Evolutionary conservation across 2,329 filamentous ascomycete species (phyloP).

Genomic region (Exophiala oligosperma): DNA sequence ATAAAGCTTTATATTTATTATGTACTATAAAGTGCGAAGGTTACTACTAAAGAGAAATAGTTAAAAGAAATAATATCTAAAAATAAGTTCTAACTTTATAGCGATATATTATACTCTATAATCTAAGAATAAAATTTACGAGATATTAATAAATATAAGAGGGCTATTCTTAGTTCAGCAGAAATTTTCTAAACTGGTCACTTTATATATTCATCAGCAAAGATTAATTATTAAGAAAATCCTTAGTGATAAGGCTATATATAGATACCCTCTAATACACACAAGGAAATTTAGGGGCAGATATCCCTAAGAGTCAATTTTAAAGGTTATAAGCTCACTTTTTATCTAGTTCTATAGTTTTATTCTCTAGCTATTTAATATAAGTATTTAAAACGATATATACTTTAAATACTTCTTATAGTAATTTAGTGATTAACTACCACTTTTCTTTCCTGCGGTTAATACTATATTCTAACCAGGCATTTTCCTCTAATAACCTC

Average conservation of each 20-base stretch:
- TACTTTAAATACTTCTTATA: conserved; percentile 2
- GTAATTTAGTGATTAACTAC: conserved; percentile 1
- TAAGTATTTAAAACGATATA: conserved; percentile 5
- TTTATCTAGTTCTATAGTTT: background rate
- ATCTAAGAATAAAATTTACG: background rate
- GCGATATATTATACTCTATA: background rate
- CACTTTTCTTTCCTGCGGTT: conserved; percentile 3
- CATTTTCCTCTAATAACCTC: conserved; percentile 5
- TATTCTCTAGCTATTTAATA: conserved; percentile 1
- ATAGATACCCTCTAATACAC: background rate
- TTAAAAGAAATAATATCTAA: background rate
- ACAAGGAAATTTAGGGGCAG: background rate
- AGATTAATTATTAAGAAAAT: background rate
- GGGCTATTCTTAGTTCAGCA: background rate
- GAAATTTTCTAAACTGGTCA: background rate
- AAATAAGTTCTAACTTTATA: background rate
- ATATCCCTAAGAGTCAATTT: background rate
- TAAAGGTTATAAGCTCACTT: background rate
- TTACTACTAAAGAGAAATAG: background rate
- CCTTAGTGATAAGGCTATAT: background rate
- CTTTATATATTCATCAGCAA: background rate
- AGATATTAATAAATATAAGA: background rate
- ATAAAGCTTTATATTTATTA: background rate
- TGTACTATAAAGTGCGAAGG: background rate
- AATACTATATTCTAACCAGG: background rate